Evolutionary conservation across 2,329 filamentous ascomycete species (phyloP).

Genomic region (Xylogone sp.): DNA sequence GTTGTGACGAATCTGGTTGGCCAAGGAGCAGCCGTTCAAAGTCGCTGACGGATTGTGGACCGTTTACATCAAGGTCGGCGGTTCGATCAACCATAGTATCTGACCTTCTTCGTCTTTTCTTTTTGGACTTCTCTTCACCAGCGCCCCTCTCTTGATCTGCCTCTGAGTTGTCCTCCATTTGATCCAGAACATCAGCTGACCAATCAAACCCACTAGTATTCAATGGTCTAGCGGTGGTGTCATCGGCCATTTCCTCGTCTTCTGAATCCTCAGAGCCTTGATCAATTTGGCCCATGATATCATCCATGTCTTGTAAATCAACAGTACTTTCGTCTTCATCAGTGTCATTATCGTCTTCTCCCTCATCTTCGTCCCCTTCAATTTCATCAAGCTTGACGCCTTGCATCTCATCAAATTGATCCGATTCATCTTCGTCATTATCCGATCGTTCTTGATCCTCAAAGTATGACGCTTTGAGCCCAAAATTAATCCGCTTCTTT

Average conservation of each 20-base stretch:
- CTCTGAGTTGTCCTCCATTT: slow-evolving; percentile 34
- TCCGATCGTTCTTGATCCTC: slow-evolving; percentile 49
- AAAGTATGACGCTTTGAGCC: slow-evolving; percentile 91
- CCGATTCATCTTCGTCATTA: slow-evolving; percentile 40
- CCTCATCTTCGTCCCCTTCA: slow-evolving; percentile 24
- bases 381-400: slow-evolving; percentile 33
- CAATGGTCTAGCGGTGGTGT: slow-evolving; percentile 46
- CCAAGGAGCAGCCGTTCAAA: slow-evolving; percentile 91
- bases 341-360: slow-evolving; percentile 37
- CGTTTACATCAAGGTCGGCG: slow-evolving; percentile 83
- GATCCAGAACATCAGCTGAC: slow-evolving; percentile 66
- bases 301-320: slow-evolving; percentile 30
- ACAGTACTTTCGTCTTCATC: slow-evolving; percentile 34
- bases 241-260: slow-evolving; percentile 28
- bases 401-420: slow-evolving; percentile 31
- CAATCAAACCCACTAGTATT: slow-evolving; percentile 82
- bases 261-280: slow-evolving; percentile 18
- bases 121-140: slow-evolving; percentile 46
- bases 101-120: slow-evolving; percentile 71
- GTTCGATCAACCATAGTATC: slow-evolving; percentile 85
- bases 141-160: slow-evolving; percentile 42
- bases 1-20: slow-evolving; percentile 84
- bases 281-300: slow-evolving; percentile 29
- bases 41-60: slow-evolving; percentile 85
- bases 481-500: slow-evolving; percentile 80